Percentiles rank a stretch among this genome's conserved stretches.
These are phyloP conservation scores for Gnaphalium uliginosum DNA, from an alignment of 129 eudicot species.

Conservation along the genomic window DNA sequence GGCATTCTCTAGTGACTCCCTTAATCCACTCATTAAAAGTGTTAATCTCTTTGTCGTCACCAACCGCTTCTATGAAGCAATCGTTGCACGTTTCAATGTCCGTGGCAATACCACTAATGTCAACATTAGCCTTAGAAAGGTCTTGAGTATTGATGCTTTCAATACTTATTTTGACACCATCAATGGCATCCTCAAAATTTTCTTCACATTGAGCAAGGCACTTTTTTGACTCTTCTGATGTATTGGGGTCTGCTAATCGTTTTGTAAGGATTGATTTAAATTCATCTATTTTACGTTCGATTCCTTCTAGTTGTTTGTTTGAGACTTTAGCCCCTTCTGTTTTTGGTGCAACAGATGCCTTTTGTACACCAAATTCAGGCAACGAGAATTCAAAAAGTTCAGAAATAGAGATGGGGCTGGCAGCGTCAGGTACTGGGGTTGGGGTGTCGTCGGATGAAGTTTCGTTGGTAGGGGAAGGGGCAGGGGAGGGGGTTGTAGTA, in stretches of 20 bases:
- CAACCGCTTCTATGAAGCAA: conserved; percentile 21
- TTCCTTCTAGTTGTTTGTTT: conserved; percentile 1
- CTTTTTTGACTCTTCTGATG: background rate
- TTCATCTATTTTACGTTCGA: background rate
- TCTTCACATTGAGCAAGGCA: conserved; percentile 34
- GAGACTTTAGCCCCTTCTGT: background rate
- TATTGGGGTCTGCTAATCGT: conserved; percentile 16
- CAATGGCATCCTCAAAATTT: conserved; percentile 27
- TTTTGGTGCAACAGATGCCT: background rate
- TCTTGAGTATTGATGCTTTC: conserved; percentile 6
- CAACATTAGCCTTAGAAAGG: conserved; percentile 27
- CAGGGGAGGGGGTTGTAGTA: background rate
- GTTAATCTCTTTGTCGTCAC: conserved; percentile 19
- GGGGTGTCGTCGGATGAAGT: background rate
- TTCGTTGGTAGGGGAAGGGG: background rate
- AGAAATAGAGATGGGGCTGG: conserved; percentile 19
- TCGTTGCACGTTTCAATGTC: conserved; percentile 32
- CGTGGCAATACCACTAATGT: conserved; percentile 17
- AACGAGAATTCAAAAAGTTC: conserved; percentile 23
- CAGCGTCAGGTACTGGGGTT: background rate
- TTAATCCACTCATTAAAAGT: background rate
- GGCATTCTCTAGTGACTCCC: background rate
- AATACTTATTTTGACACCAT: conserved; percentile 11
- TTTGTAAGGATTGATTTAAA: background rate
- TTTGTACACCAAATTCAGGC: conserved; percentile 17